Base-by-base conservation (phyloP, 2,329 filamentous ascomycete species). In the Westerdykella aurantiaca region DNA sequence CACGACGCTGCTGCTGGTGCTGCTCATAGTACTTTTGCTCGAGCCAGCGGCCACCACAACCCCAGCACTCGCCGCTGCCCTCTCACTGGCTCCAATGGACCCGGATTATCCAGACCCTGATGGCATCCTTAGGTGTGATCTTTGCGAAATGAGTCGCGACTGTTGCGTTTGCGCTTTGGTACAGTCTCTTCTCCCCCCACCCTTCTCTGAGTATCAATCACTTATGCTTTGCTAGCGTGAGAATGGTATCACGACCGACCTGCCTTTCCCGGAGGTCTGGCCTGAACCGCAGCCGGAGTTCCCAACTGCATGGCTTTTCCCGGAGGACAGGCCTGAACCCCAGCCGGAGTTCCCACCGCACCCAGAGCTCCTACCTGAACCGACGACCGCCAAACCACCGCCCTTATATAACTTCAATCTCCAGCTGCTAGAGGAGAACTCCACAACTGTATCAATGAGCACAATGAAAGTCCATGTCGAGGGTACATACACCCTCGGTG, bases 401-500 rank as follows among this genome's bases (percentile, higher is more conserved):
- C 52, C 18, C 17, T 49, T 46, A 23, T 55, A 1, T 42, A 38
- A 18, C 35, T 22, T 37, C 9, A n/a, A 33, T 11, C 13, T 49
- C 5, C 39, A 37, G 17, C 37, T 42, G 14, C 49, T 65, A 1
- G 48, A 65, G 17, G 45, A 46, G 6, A 51, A 65, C 23, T 55
- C 52, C n/a, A 66, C 64, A 1, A 57, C 45, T 1, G 48, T 66
- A 6, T 55, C 53, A 37, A 42, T 49, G 13, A 47, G 29, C 41
- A 66, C 63, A 5, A 49, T 66, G 1, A 51, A 56, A 31, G 48
- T 42, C 6, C 55, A 63, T 37, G 41, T 64, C 33, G 51, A 60
- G 13, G 56, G 53, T 33, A 61, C 47, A 31, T 66, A 67, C 38
- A 55, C 49, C 9, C 54, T 55, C 23, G 63, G 63, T 3, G 59